Conservation (phyloP, 345 rosid species). For the Cardamine resedifolia region DNA sequence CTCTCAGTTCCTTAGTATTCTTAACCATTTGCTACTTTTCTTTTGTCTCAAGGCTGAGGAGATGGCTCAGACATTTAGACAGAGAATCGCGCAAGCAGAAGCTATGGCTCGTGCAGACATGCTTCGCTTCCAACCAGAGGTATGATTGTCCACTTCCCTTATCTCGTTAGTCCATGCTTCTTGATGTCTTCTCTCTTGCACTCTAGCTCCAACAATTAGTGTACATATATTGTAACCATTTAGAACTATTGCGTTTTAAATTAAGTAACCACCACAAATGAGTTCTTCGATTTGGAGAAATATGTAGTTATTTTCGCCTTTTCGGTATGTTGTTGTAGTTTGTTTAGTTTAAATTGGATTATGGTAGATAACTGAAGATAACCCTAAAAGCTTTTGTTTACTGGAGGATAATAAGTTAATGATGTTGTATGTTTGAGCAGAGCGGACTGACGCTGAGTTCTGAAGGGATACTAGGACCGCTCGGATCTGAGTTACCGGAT, state of each 20-base stretch:
- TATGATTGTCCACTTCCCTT: conserved; percentile 25
- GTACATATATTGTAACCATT: neutral
- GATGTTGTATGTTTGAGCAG: conserved; percentile 45
- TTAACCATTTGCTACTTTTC: conserved; percentile 3
- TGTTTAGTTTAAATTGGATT: neutral
- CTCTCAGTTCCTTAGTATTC: neutral
- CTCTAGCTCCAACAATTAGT: neutral
- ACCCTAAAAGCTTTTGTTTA: neutral
- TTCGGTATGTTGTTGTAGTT: neutral
- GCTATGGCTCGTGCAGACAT: conserved; percentile 99
- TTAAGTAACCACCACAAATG: neutral
- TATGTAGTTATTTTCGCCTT: neutral
- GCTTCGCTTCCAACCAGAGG: conserved; percentile 99
- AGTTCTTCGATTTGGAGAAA: neutral
- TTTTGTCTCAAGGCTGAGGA: conserved; percentile 77
- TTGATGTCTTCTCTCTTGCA: neutral
- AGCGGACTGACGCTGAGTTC: conserved; percentile 79
- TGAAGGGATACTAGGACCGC: conserved; percentile 75
- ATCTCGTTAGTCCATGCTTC: neutral
- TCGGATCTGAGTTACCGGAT: conserved; percentile 66
- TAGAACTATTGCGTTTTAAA: neutral
- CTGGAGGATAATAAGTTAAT: neutral
- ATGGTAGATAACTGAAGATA: neutral
- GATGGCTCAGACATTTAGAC: conserved; percentile 98
- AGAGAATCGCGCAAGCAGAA: conserved; percentile 98